phyloP scores from a whole-genome alignment of 441 rosid genomes.

The Adansonia madagascariensis region DNA sequence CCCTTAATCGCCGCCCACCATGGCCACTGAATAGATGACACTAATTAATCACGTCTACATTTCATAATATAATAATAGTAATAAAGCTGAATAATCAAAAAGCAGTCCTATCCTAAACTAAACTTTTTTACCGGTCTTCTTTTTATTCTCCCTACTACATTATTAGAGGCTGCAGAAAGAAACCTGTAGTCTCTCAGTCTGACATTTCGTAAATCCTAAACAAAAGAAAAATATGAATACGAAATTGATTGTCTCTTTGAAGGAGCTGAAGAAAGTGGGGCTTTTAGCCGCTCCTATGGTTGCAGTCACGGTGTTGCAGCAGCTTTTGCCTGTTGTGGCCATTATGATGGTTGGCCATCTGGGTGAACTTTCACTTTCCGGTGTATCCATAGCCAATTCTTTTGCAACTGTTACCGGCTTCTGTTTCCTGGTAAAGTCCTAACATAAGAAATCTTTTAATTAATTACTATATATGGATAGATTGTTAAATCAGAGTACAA shows the following conservation, averaged over 20 bases:
- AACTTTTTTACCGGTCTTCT: too few relatives aligned
- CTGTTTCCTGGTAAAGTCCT: slow-evolving; percentile 32
- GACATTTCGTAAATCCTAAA: too few relatives aligned
- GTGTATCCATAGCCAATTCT: slow-evolving; percentile 40
- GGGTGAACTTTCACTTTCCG: slow-evolving; percentile 41
- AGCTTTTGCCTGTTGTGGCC: slow-evolving; percentile 38
- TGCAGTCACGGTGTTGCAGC: slow-evolving; percentile 33
- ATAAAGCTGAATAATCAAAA: too few relatives aligned
- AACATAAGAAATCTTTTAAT: background rate
- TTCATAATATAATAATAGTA: too few relatives aligned
- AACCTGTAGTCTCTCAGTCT: too few relatives aligned
- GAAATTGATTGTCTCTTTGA: slow-evolving; percentile 20
- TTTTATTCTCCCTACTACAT: too few relatives aligned
- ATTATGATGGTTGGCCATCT: slow-evolving; percentile 42
- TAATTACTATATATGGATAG: background rate
- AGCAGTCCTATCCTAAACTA: too few relatives aligned
- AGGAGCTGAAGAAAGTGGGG: slow-evolving; percentile 37
- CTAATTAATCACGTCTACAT: too few relatives aligned
- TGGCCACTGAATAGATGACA: too few relatives aligned
- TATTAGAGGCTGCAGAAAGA: too few relatives aligned
- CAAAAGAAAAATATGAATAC: slow-evolving; percentile 15
- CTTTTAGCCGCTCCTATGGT: slow-evolving; percentile 41
- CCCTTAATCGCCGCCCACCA: too few relatives aligned
- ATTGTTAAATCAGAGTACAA: background rate
- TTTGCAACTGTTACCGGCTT: slow-evolving; percentile 43